Evolutionary conservation across 1,284 basidiomycete genomes (phyloP).

Genomic region (Thecaphora frezii): DNA sequence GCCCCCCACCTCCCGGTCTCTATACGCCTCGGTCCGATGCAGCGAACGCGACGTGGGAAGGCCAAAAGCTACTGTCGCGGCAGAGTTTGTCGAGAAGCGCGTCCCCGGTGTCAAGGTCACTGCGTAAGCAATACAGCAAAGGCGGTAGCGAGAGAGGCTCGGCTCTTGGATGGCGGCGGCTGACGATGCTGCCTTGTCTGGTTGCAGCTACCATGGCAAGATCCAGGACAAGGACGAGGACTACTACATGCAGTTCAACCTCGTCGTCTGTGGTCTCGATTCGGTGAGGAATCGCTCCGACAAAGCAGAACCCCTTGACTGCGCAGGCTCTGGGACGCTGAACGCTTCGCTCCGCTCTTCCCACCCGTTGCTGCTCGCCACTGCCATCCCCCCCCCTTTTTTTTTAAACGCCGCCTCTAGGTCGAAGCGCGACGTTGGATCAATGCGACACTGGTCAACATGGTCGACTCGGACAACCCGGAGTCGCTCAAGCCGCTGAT

Average conservation of each 20-base stretch:
- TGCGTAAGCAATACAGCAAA: conserved; percentile 67
- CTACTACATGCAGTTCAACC: conserved; percentile 96
- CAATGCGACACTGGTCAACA: conserved; percentile 91
- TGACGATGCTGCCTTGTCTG: too few species aligned
- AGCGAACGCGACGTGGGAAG: conserved; percentile 89
- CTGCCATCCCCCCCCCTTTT: not conserved
- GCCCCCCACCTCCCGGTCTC: not conserved
- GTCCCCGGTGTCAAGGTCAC: conserved; percentile 92
- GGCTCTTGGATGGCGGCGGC: conserved; percentile 12
- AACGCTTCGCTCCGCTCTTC: too few species aligned
- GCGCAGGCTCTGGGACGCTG: too few species aligned
- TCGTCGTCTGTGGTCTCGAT: conserved; percentile 97
- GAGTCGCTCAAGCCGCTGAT: conserved; percentile 97
- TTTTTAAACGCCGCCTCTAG: not conserved
- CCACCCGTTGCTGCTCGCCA: too few species aligned
- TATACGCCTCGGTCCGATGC: too few species aligned
- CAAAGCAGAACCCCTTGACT: too few species aligned
- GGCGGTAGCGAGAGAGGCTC: not conserved
- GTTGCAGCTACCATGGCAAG: conserved; percentile 90
- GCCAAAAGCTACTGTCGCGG: conserved; percentile 89
- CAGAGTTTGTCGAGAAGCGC: conserved; percentile 80
- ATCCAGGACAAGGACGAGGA: conserved; percentile 95
- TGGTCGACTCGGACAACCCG: conserved; percentile 78
- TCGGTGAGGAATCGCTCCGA: conserved; percentile 65
- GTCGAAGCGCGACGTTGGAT: conserved; percentile 87